Percentiles rank a stretch among this genome's conserved stretches.
Conservation (phyloP, 139 green algal species). For the Chlorella sp. region DNA sequence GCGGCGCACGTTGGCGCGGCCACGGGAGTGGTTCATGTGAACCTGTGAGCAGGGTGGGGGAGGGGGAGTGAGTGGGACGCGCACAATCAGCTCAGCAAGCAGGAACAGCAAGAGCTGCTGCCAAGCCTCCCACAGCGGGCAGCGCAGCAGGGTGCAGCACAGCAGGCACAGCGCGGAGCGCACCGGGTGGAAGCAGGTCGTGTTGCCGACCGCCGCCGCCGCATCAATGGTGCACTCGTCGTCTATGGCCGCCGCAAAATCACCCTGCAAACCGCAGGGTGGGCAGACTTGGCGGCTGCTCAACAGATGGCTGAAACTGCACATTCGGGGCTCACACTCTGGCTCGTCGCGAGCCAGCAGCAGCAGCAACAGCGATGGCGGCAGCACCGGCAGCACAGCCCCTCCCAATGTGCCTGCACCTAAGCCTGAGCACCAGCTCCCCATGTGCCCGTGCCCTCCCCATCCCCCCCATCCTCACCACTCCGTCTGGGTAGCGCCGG, state of each 20-base stretch:
- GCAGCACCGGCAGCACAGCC: background rate
- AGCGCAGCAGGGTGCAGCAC: background rate
- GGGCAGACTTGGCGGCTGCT: background rate
- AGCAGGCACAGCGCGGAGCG: background rate
- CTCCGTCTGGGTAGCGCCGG: slow-evolving; percentile 54
- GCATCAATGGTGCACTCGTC: slow-evolving; percentile 58
- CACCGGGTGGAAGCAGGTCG: slow-evolving; percentile 55
- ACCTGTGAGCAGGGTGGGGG: too few species aligned
- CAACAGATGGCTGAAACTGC: too few species aligned
- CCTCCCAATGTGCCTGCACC: background rate
- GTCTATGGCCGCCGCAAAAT: slow-evolving; percentile 54
- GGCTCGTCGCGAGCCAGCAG: too few species aligned
- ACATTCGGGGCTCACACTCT: too few species aligned
- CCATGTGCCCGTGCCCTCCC: background rate
- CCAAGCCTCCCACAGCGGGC: too few species aligned
- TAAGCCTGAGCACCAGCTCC: background rate
- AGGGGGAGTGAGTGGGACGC: too few species aligned
- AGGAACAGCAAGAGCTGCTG: background rate
- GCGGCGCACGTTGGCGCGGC: slow-evolving; percentile 53
- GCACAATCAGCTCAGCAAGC: background rate
- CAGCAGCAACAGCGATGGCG: too few species aligned
- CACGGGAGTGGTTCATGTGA: slow-evolving; percentile 68
- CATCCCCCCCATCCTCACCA: slow-evolving; percentile 34
- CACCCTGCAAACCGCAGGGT: slow-evolving; percentile 10
- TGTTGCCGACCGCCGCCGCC: slow-evolving; percentile 28